Evolutionary conservation across 148 eudicot species (phyloP).

Genomic region (Silene latifolia): DNA sequence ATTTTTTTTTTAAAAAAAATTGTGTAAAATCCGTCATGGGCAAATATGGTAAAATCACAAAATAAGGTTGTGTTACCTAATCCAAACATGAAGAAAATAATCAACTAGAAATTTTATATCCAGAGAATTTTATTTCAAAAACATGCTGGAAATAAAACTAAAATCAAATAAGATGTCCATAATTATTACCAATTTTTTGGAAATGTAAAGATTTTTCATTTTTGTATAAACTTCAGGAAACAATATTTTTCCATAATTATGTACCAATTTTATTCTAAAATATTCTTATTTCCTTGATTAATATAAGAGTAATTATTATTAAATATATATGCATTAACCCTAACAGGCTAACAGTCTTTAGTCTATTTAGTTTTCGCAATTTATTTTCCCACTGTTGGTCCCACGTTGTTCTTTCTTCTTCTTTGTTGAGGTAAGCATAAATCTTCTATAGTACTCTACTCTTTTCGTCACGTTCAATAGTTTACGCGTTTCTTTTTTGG

Average conservation of each 20-base stretch:
- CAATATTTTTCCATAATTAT: neutral
- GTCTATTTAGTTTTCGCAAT: conserved; percentile 7
- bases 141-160: neutral
- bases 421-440: conserved; percentile 3
- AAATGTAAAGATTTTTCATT: no score
- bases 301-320: neutral
- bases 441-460: neutral
- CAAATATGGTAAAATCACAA: no score
- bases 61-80: neutral
- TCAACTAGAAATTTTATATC: neutral
- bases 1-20: no score
- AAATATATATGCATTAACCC: neutral
- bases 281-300: neutral
- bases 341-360: neutral
- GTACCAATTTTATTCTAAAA: neutral
- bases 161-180: neutral
- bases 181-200: no score
- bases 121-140: neutral
- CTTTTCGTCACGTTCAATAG: no score
- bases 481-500: no score
- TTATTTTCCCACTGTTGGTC: neutral
- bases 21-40: no score
- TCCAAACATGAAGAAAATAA: neutral
- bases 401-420: neutral
- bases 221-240: no score